Percentiles rank a stretch among this genome's conserved stretches.
Evolutionary conservation across 768 basidiomycete genomes (phyloP).

Genomic region (Suillus weaverae): DNA sequence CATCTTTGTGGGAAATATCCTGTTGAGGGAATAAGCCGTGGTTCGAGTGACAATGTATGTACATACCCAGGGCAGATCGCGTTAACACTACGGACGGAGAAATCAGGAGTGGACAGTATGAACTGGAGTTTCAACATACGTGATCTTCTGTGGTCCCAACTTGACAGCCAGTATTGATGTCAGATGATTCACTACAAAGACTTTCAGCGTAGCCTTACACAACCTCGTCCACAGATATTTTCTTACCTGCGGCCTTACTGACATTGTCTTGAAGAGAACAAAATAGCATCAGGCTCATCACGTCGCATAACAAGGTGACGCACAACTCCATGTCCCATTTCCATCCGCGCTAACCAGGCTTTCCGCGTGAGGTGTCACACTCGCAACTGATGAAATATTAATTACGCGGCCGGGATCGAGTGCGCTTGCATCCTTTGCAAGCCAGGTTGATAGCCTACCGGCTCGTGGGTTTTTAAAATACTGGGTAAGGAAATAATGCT

Average conservation of each 20-base stretch:
- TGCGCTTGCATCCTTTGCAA: conserved; percentile 64
- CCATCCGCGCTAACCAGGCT: conserved; percentile 49
- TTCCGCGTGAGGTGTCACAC: conserved; percentile 53
- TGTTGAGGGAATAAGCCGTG: conserved; percentile 21
- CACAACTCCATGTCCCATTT: conserved; percentile 78
- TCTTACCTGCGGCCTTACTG: conserved; percentile 76
- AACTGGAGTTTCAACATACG: conserved; percentile 44
- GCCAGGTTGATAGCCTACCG: conserved; percentile 41
- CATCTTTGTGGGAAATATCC: conserved; percentile 84
- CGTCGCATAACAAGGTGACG: conserved; percentile 30
- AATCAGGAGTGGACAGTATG: neutral
- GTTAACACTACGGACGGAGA: conserved; percentile 58
- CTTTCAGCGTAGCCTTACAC: neutral
- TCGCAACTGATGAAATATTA: conserved; percentile 76
- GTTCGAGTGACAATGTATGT: neutral
- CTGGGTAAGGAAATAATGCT: conserved; percentile 8
- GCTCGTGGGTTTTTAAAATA: neutral
- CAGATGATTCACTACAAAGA: conserved; percentile 67
- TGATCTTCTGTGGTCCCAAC: conserved; percentile 58
- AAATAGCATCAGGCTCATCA: conserved; percentile 2
- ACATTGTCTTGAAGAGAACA: conserved; percentile 54
- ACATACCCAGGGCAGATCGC: conserved; percentile 79
- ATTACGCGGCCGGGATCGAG: conserved; percentile 73
- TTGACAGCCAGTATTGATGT: conserved; percentile 71
- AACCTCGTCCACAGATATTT: neutral